Evolutionary conservation across 1,284 basidiomycete species (phyloP), one percentile per base, ranked within the genome.

Genomic region (Apiotrichum akiyoshidainum): DNA sequence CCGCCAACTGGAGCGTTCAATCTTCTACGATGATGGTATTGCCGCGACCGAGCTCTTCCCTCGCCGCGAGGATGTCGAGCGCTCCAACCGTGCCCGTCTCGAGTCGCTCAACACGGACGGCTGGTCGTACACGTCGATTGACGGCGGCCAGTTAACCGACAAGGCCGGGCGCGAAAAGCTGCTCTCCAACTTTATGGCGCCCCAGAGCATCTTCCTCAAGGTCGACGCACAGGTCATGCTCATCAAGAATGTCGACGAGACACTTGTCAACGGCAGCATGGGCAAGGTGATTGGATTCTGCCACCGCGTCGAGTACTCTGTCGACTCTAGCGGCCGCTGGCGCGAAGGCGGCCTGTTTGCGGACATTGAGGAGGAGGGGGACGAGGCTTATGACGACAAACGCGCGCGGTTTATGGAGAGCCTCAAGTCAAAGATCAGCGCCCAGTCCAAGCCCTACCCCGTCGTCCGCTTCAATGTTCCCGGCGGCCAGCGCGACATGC

Each of bases 21-120:
- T 78, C 21, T 14, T 44, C 8, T 90, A 90, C 66, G 79, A 80
- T 11, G 89, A 92, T 67, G 86, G 86, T 0, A 84, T 92, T 42
- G 85, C 84, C 52, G 86, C 91, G 6, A 92, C 90, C 16, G 89
- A 92, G 73, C 79, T 94, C 84, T 92, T 87, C 76, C 92, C 95
- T 12, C 84, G 86, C 5, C 85, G 95, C 51, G 85, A 91, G 46
- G 89, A 97, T 61, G 94, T 80, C 19, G 89, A 92, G 44, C 75
- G 76, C 22, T 85, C 91, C 8, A 97, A 97, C 76, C 70, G 70
- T 17, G 71, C 72, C 5, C 86, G 91, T 19, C 83, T 96, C 64
- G 65, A 65, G 10, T 69, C 67, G 19, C 67, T 78, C 41, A 68
- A 68, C 34, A 68, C 82, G 0, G 75, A 84, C 14, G 70, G 80